Conservation (phyloP, 2,329 filamentous ascomycete genomes). For the Lizonia empirigonia region DNA sequence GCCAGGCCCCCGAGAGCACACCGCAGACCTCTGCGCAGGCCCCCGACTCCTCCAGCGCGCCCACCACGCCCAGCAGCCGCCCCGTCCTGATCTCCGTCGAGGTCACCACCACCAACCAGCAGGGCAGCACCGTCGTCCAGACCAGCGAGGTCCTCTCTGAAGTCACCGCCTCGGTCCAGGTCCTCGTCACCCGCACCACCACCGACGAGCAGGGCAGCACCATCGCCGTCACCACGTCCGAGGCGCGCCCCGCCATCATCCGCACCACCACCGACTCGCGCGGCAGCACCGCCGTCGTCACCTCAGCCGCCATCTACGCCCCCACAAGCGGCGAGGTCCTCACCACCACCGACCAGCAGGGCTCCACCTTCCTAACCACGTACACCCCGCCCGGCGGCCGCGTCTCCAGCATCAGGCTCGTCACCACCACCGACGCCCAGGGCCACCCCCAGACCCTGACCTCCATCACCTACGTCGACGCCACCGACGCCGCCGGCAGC, state of each 20-base stretch:
- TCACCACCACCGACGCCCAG: conserved; percentile 37
- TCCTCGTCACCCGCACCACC: conserved; percentile 42
- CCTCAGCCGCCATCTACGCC: conserved; percentile 39
- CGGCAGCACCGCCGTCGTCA: conserved; percentile 47
- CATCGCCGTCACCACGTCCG: conserved; percentile 40
- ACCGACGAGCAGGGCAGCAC: conserved; percentile 49
- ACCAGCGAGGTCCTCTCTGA: conserved; percentile 51
- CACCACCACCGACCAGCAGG: conserved; percentile 51
- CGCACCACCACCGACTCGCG: conserved; percentile 47
- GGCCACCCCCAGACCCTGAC: conserved; percentile 51
- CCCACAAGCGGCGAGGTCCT: conserved; percentile 49
- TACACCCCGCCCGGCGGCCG: conserved; percentile 52
- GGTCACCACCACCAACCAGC: conserved; percentile 47
- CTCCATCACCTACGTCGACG: conserved; percentile 52
- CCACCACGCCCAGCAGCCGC: conserved; percentile 20
- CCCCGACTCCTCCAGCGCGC: conserved; percentile 7
- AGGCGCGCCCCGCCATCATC: conserved; percentile 47
- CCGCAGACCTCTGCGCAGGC: background rate
- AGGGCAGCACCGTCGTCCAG: conserved; percentile 43
- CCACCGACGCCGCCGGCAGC: conserved; percentile 25
- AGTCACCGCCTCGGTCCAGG: conserved; percentile 47
- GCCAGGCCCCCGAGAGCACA: conserved; percentile 9
- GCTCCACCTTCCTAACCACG: conserved; percentile 53
- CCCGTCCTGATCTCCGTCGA: conserved; percentile 47
- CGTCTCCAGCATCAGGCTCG: conserved; percentile 49